Evolutionary conservation across 2,329 filamentous ascomycete species (phyloP).

Genomic region (Ramularia endophylla): DNA sequence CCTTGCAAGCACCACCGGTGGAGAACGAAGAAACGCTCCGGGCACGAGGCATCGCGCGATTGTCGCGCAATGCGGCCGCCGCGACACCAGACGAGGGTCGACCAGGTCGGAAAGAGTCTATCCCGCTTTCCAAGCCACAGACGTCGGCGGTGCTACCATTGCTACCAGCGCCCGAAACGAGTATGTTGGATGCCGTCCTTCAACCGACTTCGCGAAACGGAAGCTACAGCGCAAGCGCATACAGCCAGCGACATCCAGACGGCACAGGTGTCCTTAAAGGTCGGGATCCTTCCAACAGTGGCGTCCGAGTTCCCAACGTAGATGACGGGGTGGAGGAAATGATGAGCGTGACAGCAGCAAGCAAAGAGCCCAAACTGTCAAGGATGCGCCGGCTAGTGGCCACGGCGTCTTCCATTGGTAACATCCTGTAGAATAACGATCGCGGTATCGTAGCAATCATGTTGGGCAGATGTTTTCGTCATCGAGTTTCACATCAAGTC

Average conservation of each 20-base stretch:
- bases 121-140: slow-evolving; percentile 4
- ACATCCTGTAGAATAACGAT: slow-evolving; percentile 9
- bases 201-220: slow-evolving; percentile 1
- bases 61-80: slow-evolving; percentile 16
- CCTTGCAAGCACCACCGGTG: slow-evolving; percentile 13
- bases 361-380: slow-evolving; percentile 12
- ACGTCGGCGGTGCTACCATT: slow-evolving; percentile 7
- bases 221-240: not conserved
- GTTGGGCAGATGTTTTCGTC: no score
- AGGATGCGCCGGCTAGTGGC: slow-evolving; percentile 22
- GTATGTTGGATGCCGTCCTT: slow-evolving; percentile 15
- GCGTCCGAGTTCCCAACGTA: not conserved
- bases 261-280: not conserved
- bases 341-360: slow-evolving; percentile 10
- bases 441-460: no score
- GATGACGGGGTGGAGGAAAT: slow-evolving; percentile 21
- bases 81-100: slow-evolving; percentile 4
- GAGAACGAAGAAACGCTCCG: slow-evolving; percentile 25
- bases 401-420: slow-evolving; percentile 21
- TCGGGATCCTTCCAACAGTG: not conserved
- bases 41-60: slow-evolving; percentile 24
- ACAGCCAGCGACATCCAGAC: not conserved
- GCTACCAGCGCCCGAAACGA: slow-evolving; percentile 17
- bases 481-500: no score
- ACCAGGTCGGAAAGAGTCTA: slow-evolving; percentile 3